phyloP scores from a whole-genome alignment of 805 yeast species.

The Metschnikowia dekortorum region DNA sequence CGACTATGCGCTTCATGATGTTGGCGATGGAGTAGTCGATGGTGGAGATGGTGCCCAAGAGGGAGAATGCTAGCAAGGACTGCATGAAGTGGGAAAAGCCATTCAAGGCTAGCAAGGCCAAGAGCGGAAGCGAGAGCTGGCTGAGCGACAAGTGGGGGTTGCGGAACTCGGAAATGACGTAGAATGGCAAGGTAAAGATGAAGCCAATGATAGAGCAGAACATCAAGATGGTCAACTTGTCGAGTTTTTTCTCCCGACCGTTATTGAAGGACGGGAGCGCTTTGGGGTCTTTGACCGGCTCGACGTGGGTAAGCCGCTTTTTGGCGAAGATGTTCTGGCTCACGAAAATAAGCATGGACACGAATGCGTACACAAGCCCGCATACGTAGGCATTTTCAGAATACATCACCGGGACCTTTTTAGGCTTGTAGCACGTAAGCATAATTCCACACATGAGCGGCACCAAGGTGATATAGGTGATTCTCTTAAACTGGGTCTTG shows the following conservation, averaged over 20 bases:
- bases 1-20: slow-evolving; percentile 67
- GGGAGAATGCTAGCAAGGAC: slow-evolving; percentile 70
- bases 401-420: slow-evolving; percentile 18
- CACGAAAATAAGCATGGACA: slow-evolving; percentile 65
- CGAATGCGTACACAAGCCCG: slow-evolving; percentile 49
- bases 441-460: slow-evolving; percentile 86
- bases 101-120: slow-evolving; percentile 48
- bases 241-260: slow-evolving; percentile 41
- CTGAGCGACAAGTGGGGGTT: slow-evolving; percentile 24
- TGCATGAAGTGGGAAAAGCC: slow-evolving; percentile 69
- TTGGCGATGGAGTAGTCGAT: slow-evolving; percentile 78
- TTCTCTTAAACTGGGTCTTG: slow-evolving; percentile 49
- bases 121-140: slow-evolving; percentile 28
- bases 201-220: slow-evolving; percentile 73
- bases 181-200: slow-evolving; percentile 61
- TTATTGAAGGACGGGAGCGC: slow-evolving; percentile 23
- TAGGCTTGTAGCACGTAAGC: slow-evolving; percentile 59
- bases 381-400: slow-evolving; percentile 17
- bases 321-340: slow-evolving; percentile 80
- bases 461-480: slow-evolving; percentile 73
- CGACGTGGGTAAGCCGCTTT: slow-evolving; percentile 53
- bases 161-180: slow-evolving; percentile 50
- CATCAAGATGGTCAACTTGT: slow-evolving; percentile 65
- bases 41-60: slow-evolving; percentile 67
- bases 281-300: slow-evolving; percentile 16